A percentile compares a stretch with the other conserved stretches of the same genome.
These are phyloP conservation scores for Spergularia bocconei DNA, from an alignment of 148 eudicot genomes.

Conservation along the genomic window DNA sequence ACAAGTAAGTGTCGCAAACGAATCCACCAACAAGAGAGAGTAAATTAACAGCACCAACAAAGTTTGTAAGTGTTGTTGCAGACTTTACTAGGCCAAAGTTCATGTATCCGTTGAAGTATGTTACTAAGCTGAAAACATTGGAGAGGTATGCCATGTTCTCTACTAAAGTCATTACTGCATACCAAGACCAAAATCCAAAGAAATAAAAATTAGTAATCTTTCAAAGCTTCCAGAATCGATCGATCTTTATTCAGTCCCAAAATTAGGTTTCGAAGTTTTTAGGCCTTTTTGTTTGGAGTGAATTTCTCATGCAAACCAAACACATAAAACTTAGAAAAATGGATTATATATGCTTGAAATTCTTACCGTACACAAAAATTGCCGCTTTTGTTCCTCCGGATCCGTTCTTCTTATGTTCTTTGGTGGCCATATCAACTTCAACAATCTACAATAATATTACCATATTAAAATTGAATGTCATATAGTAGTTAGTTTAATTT, in stretches of 20 bases:
- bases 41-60: slow-evolving; percentile 4
- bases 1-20: slow-evolving; percentile 4
- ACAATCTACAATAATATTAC: background rate
- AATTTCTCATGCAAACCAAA: too few species aligned
- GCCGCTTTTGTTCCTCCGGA: background rate
- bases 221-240: too few species aligned
- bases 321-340: too few species aligned
- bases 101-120: slow-evolving; percentile 7
- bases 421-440: background rate
- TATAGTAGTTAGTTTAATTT: too few species aligned
- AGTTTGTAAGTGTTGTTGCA: slow-evolving; percentile 5
- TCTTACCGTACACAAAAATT: background rate
- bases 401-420: background rate
- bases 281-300: too few species aligned
- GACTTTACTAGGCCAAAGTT: slow-evolving; percentile 2
- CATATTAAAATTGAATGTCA: too few species aligned
- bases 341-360: too few species aligned
- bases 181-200: background rate
- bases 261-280: too few species aligned
- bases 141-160: slow-evolving; percentile 4
- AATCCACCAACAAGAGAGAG: slow-evolving; percentile 1
- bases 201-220: too few species aligned
- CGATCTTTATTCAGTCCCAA: too few species aligned
- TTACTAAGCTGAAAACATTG: background rate
- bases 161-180: background rate